Conservation (phyloP, 1,139 yeast species). For the Arxiozyma heterogenica region DNA sequence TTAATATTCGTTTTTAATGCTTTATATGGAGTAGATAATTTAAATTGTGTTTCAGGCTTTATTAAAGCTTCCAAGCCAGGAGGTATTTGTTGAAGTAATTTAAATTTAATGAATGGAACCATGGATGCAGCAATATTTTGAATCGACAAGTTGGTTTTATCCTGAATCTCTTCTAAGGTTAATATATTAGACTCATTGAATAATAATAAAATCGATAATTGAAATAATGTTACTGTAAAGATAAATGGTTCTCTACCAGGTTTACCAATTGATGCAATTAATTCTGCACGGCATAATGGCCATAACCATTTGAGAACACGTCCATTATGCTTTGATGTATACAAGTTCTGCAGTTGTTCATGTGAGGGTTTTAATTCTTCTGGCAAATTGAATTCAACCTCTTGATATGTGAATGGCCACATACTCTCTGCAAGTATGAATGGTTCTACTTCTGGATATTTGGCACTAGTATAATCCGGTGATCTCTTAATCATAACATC, state of each 20-base stretch:
- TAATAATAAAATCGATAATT: slow-evolving; percentile 75
- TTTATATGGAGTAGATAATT: slow-evolving; percentile 72
- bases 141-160: slow-evolving; percentile 57
- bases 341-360: slow-evolving; percentile 58
- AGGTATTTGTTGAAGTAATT: slow-evolving; percentile 59
- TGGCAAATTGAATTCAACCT: slow-evolving; percentile 47
- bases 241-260: slow-evolving; percentile 77
- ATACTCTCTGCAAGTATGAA: slow-evolving; percentile 75
- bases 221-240: slow-evolving; percentile 76
- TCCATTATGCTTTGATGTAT: slow-evolving; percentile 71
- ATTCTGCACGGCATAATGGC: slow-evolving; percentile 89
- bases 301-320: slow-evolving; percentile 92
- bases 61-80: slow-evolving; percentile 42
- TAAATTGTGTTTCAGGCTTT: slow-evolving; percentile 51
- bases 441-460: slow-evolving; percentile 60
- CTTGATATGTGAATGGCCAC: slow-evolving; percentile 65
- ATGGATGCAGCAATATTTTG: slow-evolving; percentile 67
- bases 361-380: slow-evolving; percentile 55
- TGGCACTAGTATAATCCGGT: slow-evolving; percentile 29
- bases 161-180: slow-evolving; percentile 52
- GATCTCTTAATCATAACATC: slow-evolving; percentile 40
- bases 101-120: slow-evolving; percentile 69
- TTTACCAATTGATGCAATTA: slow-evolving; percentile 77
- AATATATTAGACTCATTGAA: slow-evolving; percentile 51
- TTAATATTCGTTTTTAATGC: slow-evolving; percentile 79